Evolutionary conservation across 2,329 filamentous ascomycete genomes (phyloP).

Genomic region (Arachnopeziza araneosa): DNA sequence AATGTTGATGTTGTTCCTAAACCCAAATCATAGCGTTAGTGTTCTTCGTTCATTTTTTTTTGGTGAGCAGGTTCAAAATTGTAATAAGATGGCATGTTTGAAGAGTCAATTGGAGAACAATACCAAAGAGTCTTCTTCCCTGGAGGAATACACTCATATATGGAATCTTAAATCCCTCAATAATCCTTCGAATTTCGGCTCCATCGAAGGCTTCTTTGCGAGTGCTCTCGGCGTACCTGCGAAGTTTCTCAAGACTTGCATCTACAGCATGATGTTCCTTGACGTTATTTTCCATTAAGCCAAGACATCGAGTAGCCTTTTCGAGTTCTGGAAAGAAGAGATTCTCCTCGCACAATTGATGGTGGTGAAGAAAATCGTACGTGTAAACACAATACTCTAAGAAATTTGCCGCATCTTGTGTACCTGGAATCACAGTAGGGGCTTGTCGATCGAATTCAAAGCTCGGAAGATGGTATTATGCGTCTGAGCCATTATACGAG

Average conservation of each 20-base stretch:
- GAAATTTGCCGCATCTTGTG: conserved; percentile 29
- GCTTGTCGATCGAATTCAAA: conserved; percentile 32
- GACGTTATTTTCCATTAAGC: conserved; percentile 31
- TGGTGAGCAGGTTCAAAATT: too few relatives aligned
- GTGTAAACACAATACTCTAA: conserved; percentile 31
- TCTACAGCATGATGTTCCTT: conserved; percentile 33
- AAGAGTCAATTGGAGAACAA: too few relatives aligned
- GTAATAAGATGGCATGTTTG: too few relatives aligned
- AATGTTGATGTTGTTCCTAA: conserved; percentile 27
- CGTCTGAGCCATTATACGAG: conserved; percentile 27
- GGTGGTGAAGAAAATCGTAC: conserved; percentile 30
- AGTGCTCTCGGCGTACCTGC: conserved; percentile 25
- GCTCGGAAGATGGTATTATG: conserved; percentile 30
- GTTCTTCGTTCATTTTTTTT: too few relatives aligned
- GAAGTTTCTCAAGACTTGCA: conserved; percentile 23
- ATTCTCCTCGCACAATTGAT: conserved; percentile 32
- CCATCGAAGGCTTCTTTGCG: conserved; percentile 22
- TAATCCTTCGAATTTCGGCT: conserved; percentile 20
- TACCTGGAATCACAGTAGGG: conserved; percentile 19
- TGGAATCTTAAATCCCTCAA: conserved; percentile 20
- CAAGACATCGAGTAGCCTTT: conserved; percentile 25
- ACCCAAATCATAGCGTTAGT: neutral
- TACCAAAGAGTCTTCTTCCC: too few relatives aligned
- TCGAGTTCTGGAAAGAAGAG: conserved; percentile 33
- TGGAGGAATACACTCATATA: too few relatives aligned